Conservation (phyloP, 148 eudicot species). For the Talinum fruticosum region DNA sequence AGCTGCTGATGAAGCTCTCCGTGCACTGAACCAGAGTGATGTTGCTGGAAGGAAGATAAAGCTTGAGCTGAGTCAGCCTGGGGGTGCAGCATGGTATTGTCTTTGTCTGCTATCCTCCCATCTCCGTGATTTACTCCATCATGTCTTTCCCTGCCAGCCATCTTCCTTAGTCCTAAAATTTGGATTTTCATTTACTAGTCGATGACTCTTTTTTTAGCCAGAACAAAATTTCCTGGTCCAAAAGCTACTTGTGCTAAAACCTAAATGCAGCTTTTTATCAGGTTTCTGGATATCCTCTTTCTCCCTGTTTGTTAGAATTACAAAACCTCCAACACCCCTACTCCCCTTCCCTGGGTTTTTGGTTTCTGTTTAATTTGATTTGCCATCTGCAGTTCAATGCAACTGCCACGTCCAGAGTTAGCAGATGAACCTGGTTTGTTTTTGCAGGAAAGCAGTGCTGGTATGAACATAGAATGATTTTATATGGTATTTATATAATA, state of each 20-base stretch:
- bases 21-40: constrained; percentile 56
- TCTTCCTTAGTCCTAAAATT: neutral
- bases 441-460: constrained; percentile 44
- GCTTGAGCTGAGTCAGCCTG: constrained; percentile 48
- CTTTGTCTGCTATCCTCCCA: neutral
- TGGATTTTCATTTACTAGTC: neutral
- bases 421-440: constrained; percentile 40
- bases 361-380: neutral
- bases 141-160: neutral
- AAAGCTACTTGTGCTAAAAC: too few relatives aligned
- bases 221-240: neutral
- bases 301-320: neutral
- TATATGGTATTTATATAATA: neutral
- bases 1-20: constrained; percentile 78
- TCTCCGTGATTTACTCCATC: neutral
- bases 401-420: constrained; percentile 39
- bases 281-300: neutral
- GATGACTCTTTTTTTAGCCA: neutral
- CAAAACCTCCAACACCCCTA: too few relatives aligned
- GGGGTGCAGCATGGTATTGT: constrained; percentile 43
- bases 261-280: too few relatives aligned
- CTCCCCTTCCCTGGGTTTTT: neutral
- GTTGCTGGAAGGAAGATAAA: constrained; percentile 59
- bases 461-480: constrained; percentile 18
- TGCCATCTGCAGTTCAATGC: constrained; percentile 43